phyloP scores from a whole-genome alignment of 225 moss, liverwort and hornwort species.

The Rhytidiadelphus loreus region DNA sequence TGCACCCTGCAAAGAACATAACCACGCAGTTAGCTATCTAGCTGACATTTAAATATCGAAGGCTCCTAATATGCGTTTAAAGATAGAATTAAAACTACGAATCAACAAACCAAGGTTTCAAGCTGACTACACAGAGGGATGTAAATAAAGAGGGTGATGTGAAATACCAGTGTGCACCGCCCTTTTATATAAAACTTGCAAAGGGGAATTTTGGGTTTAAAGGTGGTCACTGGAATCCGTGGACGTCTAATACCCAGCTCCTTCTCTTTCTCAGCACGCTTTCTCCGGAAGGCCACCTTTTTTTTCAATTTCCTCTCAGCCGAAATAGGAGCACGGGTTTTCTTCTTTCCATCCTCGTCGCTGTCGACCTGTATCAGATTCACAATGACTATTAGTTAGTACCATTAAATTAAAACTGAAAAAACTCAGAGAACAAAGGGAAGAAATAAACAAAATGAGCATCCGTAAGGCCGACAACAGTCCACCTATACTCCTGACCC shows the following conservation, averaged over 20 bases:
- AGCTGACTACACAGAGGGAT: background rate
- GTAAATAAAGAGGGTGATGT: background rate
- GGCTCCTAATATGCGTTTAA: background rate
- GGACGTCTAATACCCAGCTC: slow-evolving; percentile 66
- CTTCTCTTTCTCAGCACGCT: slow-evolving; percentile 84
- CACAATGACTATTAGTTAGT: background rate
- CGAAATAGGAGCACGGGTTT: slow-evolving; percentile 75
- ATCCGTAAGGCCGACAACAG: background rate
- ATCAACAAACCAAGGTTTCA: background rate
- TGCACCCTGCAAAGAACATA: slow-evolving; percentile 51
- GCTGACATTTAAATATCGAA: background rate
- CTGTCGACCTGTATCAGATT: slow-evolving; percentile 46
- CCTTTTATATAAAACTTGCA: slow-evolving; percentile 94
- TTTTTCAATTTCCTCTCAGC: slow-evolving; percentile 87
- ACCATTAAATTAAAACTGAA: background rate
- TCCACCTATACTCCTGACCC: background rate
- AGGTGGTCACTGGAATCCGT: slow-evolving; percentile 34
- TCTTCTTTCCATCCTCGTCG: slow-evolving; percentile 61
- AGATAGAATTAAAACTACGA: background rate
- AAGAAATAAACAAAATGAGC: background rate
- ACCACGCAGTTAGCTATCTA: background rate
- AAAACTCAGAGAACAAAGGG: background rate
- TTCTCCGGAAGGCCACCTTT: slow-evolving; percentile 84
- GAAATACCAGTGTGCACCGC: slow-evolving; percentile 75
- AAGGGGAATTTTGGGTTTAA: slow-evolving; percentile 61